A percentile compares a stretch with the other conserved stretches of the same genome.
Conservation (phyloP, 441 rosid species). For the Erodium trifolium region DNA sequence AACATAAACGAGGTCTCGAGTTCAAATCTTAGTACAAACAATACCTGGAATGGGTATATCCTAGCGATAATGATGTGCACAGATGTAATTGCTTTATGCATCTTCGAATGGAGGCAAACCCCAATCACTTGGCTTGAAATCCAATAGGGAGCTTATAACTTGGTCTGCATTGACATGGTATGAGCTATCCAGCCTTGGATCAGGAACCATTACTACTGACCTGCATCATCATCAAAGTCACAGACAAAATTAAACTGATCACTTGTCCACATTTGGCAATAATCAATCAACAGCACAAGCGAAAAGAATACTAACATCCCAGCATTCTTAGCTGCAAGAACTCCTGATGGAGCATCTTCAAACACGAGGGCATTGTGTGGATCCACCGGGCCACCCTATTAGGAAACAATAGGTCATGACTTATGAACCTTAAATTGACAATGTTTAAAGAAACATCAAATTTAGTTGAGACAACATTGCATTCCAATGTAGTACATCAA, state of each 20-base stretch:
- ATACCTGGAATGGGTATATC: no score
- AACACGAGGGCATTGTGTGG: conserved; percentile 52
- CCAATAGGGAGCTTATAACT: conserved; percentile 6
- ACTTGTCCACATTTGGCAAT: no score
- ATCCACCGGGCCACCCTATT: conserved; percentile 57
- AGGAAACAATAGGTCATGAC: conserved; percentile 19
- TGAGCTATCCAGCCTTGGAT: conserved; percentile 1
- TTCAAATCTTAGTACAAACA: no score
- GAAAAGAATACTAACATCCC: conserved; percentile 60
- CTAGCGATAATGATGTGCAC: no score
- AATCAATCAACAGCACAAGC: neutral
- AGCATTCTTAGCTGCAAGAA: conserved; percentile 78
- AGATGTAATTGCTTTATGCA: neutral
- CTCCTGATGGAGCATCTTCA: conserved; percentile 96
- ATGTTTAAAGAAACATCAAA: neutral
- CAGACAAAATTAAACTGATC: no score
- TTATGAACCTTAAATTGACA: neutral
- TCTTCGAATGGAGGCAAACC: neutral
- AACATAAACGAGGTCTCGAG: no score
- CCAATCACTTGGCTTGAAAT: conserved; percentile 1
- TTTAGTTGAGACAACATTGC: no score
- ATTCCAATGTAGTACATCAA: conserved; percentile 48
- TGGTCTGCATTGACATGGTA: neutral
- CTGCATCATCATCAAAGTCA: neutral
- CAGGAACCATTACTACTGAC: neutral